Percentiles rank a stretch among this genome's conserved stretches.
Conservation (phyloP, 140 eudicot genomes). For the Erigeron philadelphicus region DNA sequence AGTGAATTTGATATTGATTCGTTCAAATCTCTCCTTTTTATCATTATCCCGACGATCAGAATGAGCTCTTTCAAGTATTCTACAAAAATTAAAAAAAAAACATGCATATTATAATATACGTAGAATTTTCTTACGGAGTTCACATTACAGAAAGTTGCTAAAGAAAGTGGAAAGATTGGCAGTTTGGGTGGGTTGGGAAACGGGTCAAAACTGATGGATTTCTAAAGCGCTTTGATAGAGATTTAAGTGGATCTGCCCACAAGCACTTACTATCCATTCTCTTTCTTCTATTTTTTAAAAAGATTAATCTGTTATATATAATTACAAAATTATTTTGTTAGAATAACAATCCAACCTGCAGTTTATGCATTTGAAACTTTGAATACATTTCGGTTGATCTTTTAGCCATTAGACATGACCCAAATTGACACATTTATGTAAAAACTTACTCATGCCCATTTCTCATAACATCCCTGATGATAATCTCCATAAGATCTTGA, state of each 20-base stretch:
- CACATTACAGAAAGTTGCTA: conserved; percentile 2
- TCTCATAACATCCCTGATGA: conserved; percentile 67
- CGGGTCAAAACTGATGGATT: background rate
- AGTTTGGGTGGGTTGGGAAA: background rate
- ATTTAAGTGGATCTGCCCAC: background rate
- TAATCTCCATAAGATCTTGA: conserved; percentile 90
- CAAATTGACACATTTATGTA: conserved; percentile 4
- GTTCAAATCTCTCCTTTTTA: conserved; percentile 69
- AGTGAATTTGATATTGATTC: conserved; percentile 46
- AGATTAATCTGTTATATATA: background rate
- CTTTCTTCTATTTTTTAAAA: background rate
- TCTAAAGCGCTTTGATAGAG: background rate
- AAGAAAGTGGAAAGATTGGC: background rate
- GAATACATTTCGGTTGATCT: background rate
- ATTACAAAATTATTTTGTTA: background rate
- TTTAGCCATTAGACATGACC: conserved; percentile 3
- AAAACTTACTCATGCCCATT: conserved; percentile 65
- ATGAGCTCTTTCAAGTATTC: conserved; percentile 51
- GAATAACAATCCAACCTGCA: background rate
- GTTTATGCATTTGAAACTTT: background rate
- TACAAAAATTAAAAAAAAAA: conserved; percentile 21
- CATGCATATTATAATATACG: conserved; percentile 19
- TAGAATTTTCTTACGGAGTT: conserved; percentile 5
- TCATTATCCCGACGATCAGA: conserved; percentile 28
- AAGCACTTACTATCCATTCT: background rate